phyloP scores from a whole-genome alignment of 129 eudicot genomes.

The Scalesia atractyloides region DNA sequence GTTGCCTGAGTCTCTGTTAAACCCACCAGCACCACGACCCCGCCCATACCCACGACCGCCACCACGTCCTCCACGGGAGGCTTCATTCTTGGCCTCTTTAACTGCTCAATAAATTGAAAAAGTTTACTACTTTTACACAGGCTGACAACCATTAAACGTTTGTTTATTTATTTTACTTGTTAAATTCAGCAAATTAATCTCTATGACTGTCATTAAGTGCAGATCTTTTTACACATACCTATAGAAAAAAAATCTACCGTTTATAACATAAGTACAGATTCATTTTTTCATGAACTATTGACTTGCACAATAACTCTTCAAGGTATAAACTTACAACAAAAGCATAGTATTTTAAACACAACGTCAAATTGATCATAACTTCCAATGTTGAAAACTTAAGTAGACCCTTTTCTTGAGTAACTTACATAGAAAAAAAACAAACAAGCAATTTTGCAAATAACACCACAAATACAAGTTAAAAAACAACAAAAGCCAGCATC shows the following conservation, averaged over 20 bases:
- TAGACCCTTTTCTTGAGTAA: neutral
- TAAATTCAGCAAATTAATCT: neutral
- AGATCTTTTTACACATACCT: neutral
- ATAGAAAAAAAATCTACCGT: neutral
- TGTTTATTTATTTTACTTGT: neutral
- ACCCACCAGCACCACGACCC: slow-evolving; percentile 75
- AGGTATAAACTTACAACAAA: neutral
- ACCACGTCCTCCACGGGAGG: slow-evolving; percentile 78
- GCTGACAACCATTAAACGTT: too few relatives aligned
- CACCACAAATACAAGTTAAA: neutral
- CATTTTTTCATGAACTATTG: neutral
- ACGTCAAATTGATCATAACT: neutral
- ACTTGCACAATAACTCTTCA: neutral
- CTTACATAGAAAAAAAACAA: neutral
- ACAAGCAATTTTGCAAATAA: neutral
- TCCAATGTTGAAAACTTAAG: neutral
- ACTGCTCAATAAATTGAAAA: slow-evolving; percentile 41
- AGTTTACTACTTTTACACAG: neutral
- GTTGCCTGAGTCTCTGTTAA: slow-evolving; percentile 51
- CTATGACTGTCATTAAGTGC: neutral
- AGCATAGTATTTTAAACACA: neutral
- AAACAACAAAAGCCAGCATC: neutral
- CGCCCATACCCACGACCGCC: slow-evolving; percentile 72
- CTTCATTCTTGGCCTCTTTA: slow-evolving; percentile 75
- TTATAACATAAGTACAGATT: neutral